Conservation (phyloP, 2,329 filamentous ascomycete species). For the Xylariaceae sp. region DNA sequence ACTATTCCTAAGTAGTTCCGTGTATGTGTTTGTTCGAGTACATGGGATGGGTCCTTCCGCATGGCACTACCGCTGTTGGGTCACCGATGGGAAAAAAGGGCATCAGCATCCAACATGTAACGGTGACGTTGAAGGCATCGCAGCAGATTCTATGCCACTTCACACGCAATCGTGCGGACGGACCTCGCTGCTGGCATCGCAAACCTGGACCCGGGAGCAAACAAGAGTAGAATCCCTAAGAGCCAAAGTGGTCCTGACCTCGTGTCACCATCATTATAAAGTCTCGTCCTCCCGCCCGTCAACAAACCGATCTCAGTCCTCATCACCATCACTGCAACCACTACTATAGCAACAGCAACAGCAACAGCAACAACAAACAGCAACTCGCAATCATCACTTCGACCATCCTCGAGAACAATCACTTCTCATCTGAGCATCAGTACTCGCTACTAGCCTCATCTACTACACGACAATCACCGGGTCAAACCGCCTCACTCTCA, state of each 20-base stretch:
- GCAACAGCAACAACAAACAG: background rate
- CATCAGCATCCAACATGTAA: constrained; percentile 9
- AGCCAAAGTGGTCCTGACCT: constrained; percentile 8
- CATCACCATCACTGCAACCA: constrained; percentile 3
- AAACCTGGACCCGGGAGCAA: constrained; percentile 4
- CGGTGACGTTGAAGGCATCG: constrained; percentile 4
- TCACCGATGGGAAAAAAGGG: constrained; percentile 1
- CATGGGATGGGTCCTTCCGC: constrained; percentile 7
- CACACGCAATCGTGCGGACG: constrained; percentile 4
- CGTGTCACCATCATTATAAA: constrained; percentile 25
- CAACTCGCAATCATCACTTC: background rate
- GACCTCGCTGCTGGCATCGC: constrained; percentile 12
- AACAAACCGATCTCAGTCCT: constrained; percentile 16
- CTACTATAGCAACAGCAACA: background rate
- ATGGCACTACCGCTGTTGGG: constrained; percentile 12
- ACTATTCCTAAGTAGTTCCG: constrained; percentile 1
- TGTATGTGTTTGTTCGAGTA: constrained; percentile 13
- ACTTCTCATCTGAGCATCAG: constrained; percentile 1
- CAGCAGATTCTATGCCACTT: constrained; percentile 10
- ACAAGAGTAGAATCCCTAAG: constrained; percentile 7
- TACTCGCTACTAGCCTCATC: background rate
- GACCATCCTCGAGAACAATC: background rate
- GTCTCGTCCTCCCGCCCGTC: constrained; percentile 19
- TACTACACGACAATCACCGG: background rate
- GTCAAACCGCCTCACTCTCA: background rate